These are phyloP conservation scores for Aspergillus flavus DNA, from an alignment of 2,329 filamentous ascomycete species.

Conservation along the genomic window DNA sequence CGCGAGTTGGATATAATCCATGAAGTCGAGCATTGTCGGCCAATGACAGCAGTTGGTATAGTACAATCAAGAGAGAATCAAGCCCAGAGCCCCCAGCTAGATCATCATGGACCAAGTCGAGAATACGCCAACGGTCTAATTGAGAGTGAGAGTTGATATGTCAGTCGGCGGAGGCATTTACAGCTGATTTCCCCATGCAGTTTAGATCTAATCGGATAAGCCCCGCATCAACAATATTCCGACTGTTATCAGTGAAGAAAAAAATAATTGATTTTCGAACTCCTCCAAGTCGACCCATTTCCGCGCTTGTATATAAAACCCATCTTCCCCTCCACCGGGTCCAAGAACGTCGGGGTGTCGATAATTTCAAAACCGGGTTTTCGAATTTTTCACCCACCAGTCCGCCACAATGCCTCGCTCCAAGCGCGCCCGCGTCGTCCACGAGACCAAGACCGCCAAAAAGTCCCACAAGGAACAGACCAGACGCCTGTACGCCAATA, in stretches of 20 bases:
- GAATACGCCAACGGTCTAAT: background rate
- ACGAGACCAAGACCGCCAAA: slow-evolving; percentile 89
- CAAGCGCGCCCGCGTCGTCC: slow-evolving; percentile 85
- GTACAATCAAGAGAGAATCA: background rate
- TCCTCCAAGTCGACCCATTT: slow-evolving; percentile 25
- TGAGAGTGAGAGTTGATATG: background rate
- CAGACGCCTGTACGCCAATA: slow-evolving; percentile 82
- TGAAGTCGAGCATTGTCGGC: slow-evolving; percentile 83
- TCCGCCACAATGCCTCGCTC: slow-evolving; percentile 81
- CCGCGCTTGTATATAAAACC: slow-evolving; percentile 18
- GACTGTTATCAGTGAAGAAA: slow-evolving; percentile 43
- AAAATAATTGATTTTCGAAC: slow-evolving; percentile 34
- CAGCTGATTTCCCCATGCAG: slow-evolving; percentile 38
- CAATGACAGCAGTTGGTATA: background rate
- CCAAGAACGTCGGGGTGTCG: background rate
- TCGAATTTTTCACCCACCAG: background rate
- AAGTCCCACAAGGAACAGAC: slow-evolving; percentile 89
- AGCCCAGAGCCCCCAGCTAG: background rate
- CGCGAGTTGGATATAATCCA: slow-evolving; percentile 92
- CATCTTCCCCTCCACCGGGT: slow-evolving; percentile 1
- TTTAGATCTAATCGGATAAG: slow-evolving; percentile 40
- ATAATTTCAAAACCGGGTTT: background rate
- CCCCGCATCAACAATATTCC: slow-evolving; percentile 39
- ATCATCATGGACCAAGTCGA: background rate
- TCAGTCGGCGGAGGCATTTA: slow-evolving; percentile 7